A percentile compares a stretch with the other conserved stretches of the same genome.
phyloP scores from a whole-genome alignment of 2,329 filamentous ascomycete genomes.

The Cordyceps farinosa region DNA sequence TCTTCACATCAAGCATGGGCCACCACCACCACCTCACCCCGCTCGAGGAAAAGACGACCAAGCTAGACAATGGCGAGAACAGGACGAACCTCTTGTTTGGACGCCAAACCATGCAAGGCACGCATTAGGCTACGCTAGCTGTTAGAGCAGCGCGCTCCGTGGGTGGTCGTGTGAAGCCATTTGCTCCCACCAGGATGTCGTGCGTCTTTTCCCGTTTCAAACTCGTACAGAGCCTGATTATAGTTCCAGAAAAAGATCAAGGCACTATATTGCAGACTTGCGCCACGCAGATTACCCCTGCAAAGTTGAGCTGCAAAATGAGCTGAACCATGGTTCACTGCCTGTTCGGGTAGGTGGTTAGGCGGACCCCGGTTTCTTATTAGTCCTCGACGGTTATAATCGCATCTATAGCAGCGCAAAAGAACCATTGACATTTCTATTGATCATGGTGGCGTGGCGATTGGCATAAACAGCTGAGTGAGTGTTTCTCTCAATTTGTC shows the following conservation, averaged over 20 bases:
- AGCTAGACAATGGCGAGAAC: not conserved
- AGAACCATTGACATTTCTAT: not conserved
- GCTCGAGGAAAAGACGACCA: not conserved
- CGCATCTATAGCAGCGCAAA: not conserved
- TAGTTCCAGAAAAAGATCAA: not conserved
- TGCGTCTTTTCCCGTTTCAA: not conserved
- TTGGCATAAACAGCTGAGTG: not conserved
- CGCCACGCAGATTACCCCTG: not conserved
- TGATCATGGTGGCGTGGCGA: not conserved
- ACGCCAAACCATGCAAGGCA: not conserved
- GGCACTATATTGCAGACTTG: not conserved
- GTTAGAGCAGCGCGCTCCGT: not conserved
- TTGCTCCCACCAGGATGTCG: not conserved
- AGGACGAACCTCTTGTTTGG: not conserved
- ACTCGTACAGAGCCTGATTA: not conserved
- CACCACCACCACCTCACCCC: constrained; percentile 4
- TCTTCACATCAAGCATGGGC: not conserved
- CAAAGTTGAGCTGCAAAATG: not conserved
- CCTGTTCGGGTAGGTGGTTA: constrained; percentile 3
- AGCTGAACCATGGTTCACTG: not conserved
- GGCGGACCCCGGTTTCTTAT: not conserved
- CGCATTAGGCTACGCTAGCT: not conserved
- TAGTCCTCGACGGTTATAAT: not conserved
- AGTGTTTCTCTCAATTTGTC: not conserved
- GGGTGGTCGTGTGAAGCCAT: not conserved